Conservation (phyloP, 2,329 filamentous ascomycete genomes). For the Colletotrichum tropicale region DNA sequence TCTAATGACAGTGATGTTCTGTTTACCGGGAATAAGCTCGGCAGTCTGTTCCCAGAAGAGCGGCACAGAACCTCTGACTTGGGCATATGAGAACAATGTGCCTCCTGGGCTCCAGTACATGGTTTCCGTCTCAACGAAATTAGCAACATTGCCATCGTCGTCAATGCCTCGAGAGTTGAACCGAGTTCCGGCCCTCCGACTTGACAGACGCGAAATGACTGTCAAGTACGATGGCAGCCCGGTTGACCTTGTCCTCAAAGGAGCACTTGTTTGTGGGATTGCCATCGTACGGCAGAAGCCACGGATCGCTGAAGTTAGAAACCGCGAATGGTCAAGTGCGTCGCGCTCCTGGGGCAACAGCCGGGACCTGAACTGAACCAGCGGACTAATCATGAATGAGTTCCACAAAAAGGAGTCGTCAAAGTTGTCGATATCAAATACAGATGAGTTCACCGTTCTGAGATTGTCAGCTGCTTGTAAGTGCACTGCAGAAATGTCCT, state of each 20-base stretch:
- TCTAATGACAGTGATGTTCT: slow-evolving; percentile 90
- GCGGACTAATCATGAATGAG: slow-evolving; percentile 94
- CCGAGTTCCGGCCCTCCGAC: slow-evolving; percentile 86
- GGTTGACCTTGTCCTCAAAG: slow-evolving; percentile 67
- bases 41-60: slow-evolving; percentile 97
- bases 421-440: slow-evolving; percentile 90
- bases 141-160: slow-evolving; percentile 95
- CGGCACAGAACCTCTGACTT: slow-evolving; percentile 90
- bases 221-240: slow-evolving; percentile 85
- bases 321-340: slow-evolving; percentile 82
- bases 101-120: slow-evolving; percentile 83
- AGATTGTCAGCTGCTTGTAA: slow-evolving; percentile 20
- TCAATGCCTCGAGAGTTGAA: slow-evolving; percentile 99
- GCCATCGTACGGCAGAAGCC: slow-evolving; percentile 90
- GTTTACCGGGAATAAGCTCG: slow-evolving; percentile 86
- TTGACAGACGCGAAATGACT: slow-evolving; percentile 90
- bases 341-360: slow-evolving; percentile 77
- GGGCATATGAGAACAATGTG: slow-evolving; percentile 89
- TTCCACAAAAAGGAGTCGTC: slow-evolving; percentile 97
- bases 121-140: slow-evolving; percentile 98
- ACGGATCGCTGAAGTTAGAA: slow-evolving; percentile 91
- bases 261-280: slow-evolving; percentile 77
- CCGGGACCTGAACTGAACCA: slow-evolving; percentile 86
- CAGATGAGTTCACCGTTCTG: slow-evolving; percentile 75
- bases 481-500: neutral